These are phyloP conservation scores for Coniochaeta sp. DNA, from an alignment of 2,329 filamentous ascomycete genomes.

Conservation along the genomic window DNA sequence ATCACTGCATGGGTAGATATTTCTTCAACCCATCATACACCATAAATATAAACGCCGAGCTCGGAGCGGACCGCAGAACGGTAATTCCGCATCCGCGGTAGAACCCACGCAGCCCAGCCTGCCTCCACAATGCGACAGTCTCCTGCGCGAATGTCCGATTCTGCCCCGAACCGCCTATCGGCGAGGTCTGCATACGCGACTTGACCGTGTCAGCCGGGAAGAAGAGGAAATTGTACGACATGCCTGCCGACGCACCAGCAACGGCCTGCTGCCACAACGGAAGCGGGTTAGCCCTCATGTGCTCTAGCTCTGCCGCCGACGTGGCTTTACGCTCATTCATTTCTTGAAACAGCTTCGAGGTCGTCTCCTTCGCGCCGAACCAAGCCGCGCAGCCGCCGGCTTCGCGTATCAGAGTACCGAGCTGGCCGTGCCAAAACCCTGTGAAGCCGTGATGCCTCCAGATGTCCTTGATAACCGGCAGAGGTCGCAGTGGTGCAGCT, in stretches of 20 bases:
- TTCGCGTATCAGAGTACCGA: conserved; percentile 89
- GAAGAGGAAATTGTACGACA: conserved; percentile 95
- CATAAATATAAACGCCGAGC: conserved; percentile 97
- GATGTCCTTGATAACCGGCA: conserved; percentile 68
- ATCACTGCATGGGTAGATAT: conserved; percentile 43
- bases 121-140: conserved; percentile 65
- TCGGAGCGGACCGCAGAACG: conserved; percentile 77
- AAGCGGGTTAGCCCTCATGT: conserved; percentile 44
- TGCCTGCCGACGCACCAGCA: conserved; percentile 80
- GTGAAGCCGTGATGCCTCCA: conserved; percentile 73
- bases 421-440: conserved; percentile 93
- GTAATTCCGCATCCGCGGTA: conserved; percentile 96
- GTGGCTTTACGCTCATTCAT: conserved; percentile 37
- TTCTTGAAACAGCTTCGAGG: conserved; percentile 61
- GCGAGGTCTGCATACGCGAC: conserved; percentile 88
- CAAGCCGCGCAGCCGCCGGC: conserved; percentile 89
- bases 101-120: conserved; percentile 74
- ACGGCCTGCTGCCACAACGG: conserved; percentile 82
- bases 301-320: conserved; percentile 30
- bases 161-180: conserved; percentile 47
- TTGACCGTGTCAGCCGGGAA: conserved; percentile 98
- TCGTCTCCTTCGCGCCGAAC: conserved; percentile 87
- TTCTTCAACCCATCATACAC: conserved; percentile 82
- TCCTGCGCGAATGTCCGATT: conserved; percentile 64
- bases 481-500: conserved; percentile 49